Percentiles rank a stretch among this genome's conserved stretches.
phyloP scores from a whole-genome alignment of 2,329 filamentous ascomycete species.

The Aspergillus awamori region DNA sequence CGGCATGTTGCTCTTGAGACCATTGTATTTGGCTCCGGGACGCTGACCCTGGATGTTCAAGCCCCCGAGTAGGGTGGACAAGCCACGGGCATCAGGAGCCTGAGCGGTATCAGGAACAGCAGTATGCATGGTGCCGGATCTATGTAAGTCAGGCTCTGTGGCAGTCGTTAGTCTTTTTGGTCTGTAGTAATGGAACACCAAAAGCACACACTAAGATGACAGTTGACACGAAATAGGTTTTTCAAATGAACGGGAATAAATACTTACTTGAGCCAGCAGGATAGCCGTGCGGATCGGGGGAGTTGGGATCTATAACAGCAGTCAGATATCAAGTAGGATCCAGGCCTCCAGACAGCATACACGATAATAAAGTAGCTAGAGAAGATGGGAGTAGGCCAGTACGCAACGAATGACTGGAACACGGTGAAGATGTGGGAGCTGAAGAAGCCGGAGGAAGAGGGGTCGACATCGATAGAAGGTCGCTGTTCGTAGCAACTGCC shows the following conservation, averaged over 20 bases:
- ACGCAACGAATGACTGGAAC: conserved; percentile 7
- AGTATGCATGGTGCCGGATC: conserved; percentile 2
- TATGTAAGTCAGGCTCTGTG: not conserved
- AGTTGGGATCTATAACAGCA: not conserved
- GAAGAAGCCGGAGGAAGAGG: not conserved
- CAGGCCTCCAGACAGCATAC: not conserved
- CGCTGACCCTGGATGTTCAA: conserved; percentile 35
- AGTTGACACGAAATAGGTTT: not conserved
- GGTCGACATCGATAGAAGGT: not conserved
- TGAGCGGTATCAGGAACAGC: conserved; percentile 4
- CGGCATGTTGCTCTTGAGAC: conserved; percentile 31
- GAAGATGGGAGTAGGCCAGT: not conserved
- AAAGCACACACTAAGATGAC: not conserved
- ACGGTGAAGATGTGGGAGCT: not conserved
- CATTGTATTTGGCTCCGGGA: conserved; percentile 29
- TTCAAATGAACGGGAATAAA: not conserved
- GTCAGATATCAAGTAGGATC: not conserved
- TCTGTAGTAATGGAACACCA: not conserved
- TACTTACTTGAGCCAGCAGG: not conserved
- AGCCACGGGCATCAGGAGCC: conserved; percentile 5
- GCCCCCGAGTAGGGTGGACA: conserved; percentile 31
- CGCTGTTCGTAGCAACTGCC: not conserved
- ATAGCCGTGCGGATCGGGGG: not conserved
- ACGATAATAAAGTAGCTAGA: conserved; percentile 5
- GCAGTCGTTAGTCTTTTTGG: not conserved